Base-by-base conservation (phyloP, 768 basidiomycete species). In the Suillus bovinus region DNA sequence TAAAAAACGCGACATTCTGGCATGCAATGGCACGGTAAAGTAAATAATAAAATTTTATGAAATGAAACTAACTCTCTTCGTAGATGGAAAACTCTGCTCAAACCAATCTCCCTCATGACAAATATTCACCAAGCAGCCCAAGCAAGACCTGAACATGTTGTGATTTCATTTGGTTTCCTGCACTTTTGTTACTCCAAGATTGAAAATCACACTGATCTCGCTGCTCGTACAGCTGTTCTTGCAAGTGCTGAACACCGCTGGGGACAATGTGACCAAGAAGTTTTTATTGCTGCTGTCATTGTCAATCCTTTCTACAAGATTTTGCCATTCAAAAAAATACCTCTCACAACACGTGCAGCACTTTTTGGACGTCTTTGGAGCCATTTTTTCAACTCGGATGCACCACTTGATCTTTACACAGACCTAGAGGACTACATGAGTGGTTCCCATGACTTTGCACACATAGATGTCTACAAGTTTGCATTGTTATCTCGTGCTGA, bases 111-210 rank as follows among this genome's bases (percentile, higher is more conserved):
- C 16, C 61, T 72, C 54, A 73, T 74, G 36, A 64, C 69, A 13
- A 75, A 76, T 59, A 59, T 75, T 38, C 68, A 68, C 5, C 72
- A 78, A 57, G 61, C 64, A 5, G 42, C 72, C 17, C 71, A 71
- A 46, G 71, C 69, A 38, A 68, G 70, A 0, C 70, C 74, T 42
- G 75, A 77, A 63, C 60, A 70, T 41, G 72, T 78, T 22, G 67
- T 72, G 2, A 58, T 77, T 6, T 70, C 70, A 29, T 76, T 77
- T 61, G 77, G 73, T 2, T 66, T 63, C 33, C 63, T 77, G 2
- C 24, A 47, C 13, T 47, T 24, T 24, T 6, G 13, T 16, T 66
- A 29, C 42, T 58, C 5, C 27, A 63, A 20, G 73, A 67, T 60
- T 16, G 34, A n/a, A 20, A 34, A 60, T 7, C 17, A 39, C 3